A percentile compares a stretch with the other conserved stretches of the same genome.
These are phyloP conservation scores for Trematosphaeria pertusa DNA, from an alignment of 2,329 filamentous ascomycete genomes.

Conservation along the genomic window DNA sequence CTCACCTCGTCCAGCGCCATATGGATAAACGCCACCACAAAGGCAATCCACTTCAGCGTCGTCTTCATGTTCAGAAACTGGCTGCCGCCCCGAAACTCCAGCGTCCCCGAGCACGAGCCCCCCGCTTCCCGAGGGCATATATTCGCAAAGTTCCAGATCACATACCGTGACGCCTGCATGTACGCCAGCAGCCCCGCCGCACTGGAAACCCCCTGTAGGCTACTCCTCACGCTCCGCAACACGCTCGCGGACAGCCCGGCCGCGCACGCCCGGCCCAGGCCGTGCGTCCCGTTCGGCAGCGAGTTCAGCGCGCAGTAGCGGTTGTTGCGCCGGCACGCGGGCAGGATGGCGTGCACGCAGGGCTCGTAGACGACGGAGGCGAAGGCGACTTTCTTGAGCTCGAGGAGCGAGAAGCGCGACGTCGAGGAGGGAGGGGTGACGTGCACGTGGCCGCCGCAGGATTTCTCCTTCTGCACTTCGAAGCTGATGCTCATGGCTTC, in stretches of 20 bases:
- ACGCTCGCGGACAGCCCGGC: not conserved
- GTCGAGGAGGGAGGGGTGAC: not conserved
- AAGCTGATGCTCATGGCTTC: not conserved
- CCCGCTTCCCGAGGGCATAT: not conserved
- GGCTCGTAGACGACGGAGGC: not conserved
- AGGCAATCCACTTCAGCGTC: not conserved
- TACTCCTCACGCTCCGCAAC: not conserved
- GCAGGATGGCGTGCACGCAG: not conserved
- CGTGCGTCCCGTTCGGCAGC: not conserved
- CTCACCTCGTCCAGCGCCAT: not conserved
- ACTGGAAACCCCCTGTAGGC: not conserved
- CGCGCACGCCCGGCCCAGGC: not conserved
- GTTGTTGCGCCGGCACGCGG: not conserved
- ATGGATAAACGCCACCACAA: not conserved
- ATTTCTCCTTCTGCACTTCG: not conserved
- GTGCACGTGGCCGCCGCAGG: not conserved
- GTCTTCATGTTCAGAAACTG: not conserved
- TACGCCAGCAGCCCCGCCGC: not conserved
- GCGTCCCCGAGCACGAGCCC: not conserved
- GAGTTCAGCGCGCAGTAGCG: not conserved
- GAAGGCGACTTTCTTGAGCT: not conserved
- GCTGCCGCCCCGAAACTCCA: not conserved
- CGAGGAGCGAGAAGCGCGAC: not conserved
- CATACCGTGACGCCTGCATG: not conserved
- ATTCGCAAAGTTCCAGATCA: not conserved